These are phyloP conservation scores for Fusarium abutilonis DNA, from an alignment of 2,329 filamentous ascomycete species.

Conservation along the genomic window DNA sequence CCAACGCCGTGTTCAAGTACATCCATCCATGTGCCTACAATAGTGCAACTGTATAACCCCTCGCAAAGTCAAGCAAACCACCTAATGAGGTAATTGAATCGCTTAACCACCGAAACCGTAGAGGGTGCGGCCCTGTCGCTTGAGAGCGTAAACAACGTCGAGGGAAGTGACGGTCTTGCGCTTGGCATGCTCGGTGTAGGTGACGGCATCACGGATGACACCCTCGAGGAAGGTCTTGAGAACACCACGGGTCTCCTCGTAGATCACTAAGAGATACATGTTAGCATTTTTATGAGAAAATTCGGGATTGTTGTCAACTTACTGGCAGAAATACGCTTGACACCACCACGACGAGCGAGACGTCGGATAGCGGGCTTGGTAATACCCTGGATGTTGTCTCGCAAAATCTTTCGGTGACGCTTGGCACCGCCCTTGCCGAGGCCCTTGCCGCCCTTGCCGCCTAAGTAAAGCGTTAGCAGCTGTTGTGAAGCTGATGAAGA, in stretches of 20 bases:
- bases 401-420: constrained; percentile 98
- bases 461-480: constrained; percentile 60
- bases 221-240: constrained; percentile 82
- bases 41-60: constrained; percentile 30
- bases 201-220: constrained; percentile 80
- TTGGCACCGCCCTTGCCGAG: constrained; percentile 98
- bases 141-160: constrained; percentile 74
- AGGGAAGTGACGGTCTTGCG: constrained; percentile 80
- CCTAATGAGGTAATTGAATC: constrained; percentile 7
- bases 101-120: constrained; percentile 90
- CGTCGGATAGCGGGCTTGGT: constrained; percentile 98
- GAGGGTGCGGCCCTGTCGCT: constrained; percentile 78
- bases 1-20: constrained; percentile 48
- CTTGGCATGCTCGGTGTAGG: constrained; percentile 84
- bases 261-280: constrained; percentile 65
- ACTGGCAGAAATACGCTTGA: constrained; percentile 99
- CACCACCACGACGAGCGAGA: constrained; percentile 98
- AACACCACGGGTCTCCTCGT: constrained; percentile 81
- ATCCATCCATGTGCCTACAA: constrained; percentile 33
- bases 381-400: constrained; percentile 99
- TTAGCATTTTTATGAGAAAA: constrained; percentile 21
- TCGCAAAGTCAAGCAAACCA: constrained; percentile 28
- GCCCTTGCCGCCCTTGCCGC: constrained; percentile 96
- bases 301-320: constrained; percentile 53
- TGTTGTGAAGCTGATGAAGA: constrained; percentile 18